These are phyloP conservation scores for Citrus australasica DNA, from an alignment of 345 rosid species.

Conservation along the genomic window DNA sequence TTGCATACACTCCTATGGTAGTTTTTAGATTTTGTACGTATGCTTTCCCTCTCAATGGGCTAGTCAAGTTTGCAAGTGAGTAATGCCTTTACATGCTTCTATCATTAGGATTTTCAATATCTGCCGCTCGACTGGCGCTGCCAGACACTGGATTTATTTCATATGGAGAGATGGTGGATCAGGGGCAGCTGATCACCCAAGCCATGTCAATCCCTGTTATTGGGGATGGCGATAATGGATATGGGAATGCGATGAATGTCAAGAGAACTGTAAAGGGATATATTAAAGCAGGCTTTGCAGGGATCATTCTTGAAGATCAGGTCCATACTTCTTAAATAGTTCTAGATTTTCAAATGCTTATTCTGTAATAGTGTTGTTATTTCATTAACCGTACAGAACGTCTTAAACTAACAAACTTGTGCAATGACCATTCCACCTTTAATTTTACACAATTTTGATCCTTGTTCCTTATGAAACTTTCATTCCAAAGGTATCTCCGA, in stretches of 20 bases:
- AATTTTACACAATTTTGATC: conserved; percentile 1
- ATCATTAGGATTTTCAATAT: conserved; percentile 69
- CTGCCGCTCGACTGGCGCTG: conserved; percentile 73
- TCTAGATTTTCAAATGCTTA: neutral
- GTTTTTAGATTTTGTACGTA: neutral
- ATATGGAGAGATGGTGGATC: conserved; percentile 92
- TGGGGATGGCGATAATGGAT: conserved; percentile 87
- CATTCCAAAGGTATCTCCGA: conserved; percentile 58
- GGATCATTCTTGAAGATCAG: conserved; percentile 85
- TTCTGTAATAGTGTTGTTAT: neutral
- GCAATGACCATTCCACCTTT: neutral
- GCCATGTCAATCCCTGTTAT: conserved; percentile 77
- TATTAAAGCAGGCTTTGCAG: conserved; percentile 83
- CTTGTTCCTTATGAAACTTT: conserved; percentile 19
- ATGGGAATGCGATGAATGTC: conserved; percentile 80
- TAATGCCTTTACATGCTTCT: conserved; percentile 7
- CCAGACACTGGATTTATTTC: conserved; percentile 74
- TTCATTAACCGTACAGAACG: neutral
- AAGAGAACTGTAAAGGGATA: conserved; percentile 84
- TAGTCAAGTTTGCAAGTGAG: neutral
- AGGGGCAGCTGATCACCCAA: conserved; percentile 70
- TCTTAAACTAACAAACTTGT: neutral
- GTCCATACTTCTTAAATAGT: conserved; percentile 26
- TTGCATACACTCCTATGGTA: neutral
- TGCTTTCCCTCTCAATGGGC: neutral